Evolutionary conservation across 345 rosid species (phyloP), one percentile per base, ranked within the genome.

Genomic region (Iberis pinnata): DNA sequence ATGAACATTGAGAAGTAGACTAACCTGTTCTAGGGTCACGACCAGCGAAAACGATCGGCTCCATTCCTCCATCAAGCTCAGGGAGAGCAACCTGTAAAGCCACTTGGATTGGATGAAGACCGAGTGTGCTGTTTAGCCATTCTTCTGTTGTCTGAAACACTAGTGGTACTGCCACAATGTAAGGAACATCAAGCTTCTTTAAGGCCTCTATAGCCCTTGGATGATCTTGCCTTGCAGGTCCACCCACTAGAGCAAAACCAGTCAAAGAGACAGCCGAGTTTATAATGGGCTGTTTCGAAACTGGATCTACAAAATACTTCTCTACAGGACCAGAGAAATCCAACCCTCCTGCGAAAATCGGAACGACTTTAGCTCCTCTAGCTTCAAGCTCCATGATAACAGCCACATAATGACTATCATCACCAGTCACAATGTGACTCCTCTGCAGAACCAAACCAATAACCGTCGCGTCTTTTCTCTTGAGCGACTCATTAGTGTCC

Each of bases 191-290:
- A 2, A 88, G 96, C 84, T 88, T 92, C 61, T 12, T 83, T 71
- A 92, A 48, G 8, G 90, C 98, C 77, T 92, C 88, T 15, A 92
- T 60, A 22, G 98, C 98, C 76, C 96, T 79, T 0, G 93, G 95
- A 68, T 92, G 98, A 47, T 92, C 98, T 73, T 92, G 96, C 83
- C 96, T 85, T 14, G 98, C 96, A 4, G 98, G 98, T 37, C 98
- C 98, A 31, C 98, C 98, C 33, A 92, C 98, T 29, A 92, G 86
- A 38, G 98, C 98, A 59, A 92, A 92, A 4, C 98, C 96, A 12
- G 98, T 92, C 60, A 92, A 71, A 2, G 96, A 88, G 12, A 92
- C 58, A 33, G 56, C 93, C 4, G 96, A 81, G 71, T 92, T 75
- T 43, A 92, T 72, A 46, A 81, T 78, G 1, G 98, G 75, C 53